These are phyloP conservation scores for Trebouxiophyceae sp. DNA, from an alignment of 163 green algal genomes.

Conservation along the genomic window DNA sequence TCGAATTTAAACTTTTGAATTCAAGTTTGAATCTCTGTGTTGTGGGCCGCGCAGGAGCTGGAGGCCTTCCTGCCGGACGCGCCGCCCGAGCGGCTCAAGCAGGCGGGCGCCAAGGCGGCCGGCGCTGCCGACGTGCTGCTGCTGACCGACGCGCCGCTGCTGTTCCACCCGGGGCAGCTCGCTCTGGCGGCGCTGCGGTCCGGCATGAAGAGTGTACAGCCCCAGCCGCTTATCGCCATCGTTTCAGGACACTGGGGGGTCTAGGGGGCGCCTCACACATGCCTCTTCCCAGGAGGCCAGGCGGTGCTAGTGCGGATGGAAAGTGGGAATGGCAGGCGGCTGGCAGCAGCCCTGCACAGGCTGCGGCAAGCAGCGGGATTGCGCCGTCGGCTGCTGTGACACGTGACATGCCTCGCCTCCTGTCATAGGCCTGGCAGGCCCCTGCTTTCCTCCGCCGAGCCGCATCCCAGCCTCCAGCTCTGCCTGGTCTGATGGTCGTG, in stretches of 20 bases:
- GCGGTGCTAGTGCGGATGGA: not conserved
- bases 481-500: not conserved
- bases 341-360: not conserved
- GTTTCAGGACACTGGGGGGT: not conserved
- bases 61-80: no score
- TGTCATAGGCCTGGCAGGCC: no score
- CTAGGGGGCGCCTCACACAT: not conserved
- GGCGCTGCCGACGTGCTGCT: slow-evolving; percentile 51
- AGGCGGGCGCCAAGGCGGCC: slow-evolving; percentile 13
- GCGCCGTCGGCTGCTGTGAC: not conserved
- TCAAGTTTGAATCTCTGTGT: no score
- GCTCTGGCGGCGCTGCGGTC: slow-evolving; percentile 58
- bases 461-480: no score
- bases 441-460: no score
- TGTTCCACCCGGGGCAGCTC: slow-evolving; percentile 55
- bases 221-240: not conserved
- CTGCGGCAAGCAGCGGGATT: not conserved
- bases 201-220: slow-evolving; percentile 33
- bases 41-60: not conserved
- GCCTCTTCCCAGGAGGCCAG: not conserved
- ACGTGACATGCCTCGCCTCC: no score
- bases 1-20: no score
- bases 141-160: slow-evolving; percentile 64
- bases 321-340: not conserved
- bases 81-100: slow-evolving; percentile 5